These are phyloP conservation scores for Heterococcus sp. DNA, from an alignment of 108 stramenopile species.

Conservation along the genomic window DNA sequence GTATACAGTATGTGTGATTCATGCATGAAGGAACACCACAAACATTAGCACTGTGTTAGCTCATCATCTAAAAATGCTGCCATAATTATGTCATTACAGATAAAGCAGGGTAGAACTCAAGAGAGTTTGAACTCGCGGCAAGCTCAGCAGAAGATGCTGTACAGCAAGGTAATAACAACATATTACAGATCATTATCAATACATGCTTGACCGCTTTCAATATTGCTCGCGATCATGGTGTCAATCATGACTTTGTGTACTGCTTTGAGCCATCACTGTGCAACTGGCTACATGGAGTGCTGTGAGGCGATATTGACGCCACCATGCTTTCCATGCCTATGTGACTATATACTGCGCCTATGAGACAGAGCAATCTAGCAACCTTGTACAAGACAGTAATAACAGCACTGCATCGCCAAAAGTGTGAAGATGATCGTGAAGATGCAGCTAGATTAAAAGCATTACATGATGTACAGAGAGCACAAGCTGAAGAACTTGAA, in stretches of 20 bases:
- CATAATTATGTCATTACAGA: neutral
- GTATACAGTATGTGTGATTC: neutral
- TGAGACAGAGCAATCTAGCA: neutral
- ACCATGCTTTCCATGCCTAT: no score
- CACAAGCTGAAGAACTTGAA: constrained; percentile 31
- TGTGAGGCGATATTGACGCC: neutral
- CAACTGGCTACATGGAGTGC: neutral
- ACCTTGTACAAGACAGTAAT: neutral
- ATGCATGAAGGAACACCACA: neutral
- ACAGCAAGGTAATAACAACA: neutral
- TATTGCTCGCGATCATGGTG: neutral
- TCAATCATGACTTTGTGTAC: neutral
- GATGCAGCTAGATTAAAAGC: constrained; percentile 45
- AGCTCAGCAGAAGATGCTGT: neutral
- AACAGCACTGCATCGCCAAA: neutral
- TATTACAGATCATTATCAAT: no score
- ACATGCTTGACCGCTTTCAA: no score
- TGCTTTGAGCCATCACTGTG: neutral
- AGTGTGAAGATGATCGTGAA: constrained; percentile 31
- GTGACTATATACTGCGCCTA: neutral
- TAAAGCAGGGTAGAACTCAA: neutral
- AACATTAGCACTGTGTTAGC: neutral
- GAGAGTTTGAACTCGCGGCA: neutral
- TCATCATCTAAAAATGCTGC: neutral
- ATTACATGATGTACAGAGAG: constrained; percentile 24